Percentiles rank a stretch among this genome's conserved stretches.
These are phyloP conservation scores for Achlya hypogyna DNA, from an alignment of 352 stramenopile species.

Conservation along the genomic window DNA sequence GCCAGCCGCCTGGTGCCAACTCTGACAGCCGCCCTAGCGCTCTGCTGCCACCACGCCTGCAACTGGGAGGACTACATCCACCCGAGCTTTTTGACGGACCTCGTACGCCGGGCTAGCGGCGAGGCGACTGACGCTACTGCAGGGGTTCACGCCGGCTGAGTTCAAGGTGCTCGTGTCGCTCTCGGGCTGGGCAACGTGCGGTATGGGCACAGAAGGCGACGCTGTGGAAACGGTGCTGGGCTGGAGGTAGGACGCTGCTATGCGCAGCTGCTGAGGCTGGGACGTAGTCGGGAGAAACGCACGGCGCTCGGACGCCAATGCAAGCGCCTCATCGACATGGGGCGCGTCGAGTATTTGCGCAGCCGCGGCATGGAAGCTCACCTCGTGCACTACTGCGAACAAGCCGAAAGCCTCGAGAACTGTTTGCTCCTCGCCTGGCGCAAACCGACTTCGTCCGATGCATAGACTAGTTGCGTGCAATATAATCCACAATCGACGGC, in stretches of 20 bases:
- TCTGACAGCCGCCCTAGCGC: slow-evolving; percentile 42
- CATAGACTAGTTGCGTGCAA: too few species aligned
- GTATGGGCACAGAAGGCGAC: slow-evolving; percentile 54
- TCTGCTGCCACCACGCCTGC: slow-evolving; percentile 78
- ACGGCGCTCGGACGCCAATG: slow-evolving; percentile 51
- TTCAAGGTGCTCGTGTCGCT: slow-evolving; percentile 56
- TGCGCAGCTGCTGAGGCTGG: not conserved
- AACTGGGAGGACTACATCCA: slow-evolving; percentile 66
- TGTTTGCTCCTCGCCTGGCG: slow-evolving; percentile 65
- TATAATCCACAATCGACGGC: not conserved
- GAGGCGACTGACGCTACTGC: not conserved
- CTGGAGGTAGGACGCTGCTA: slow-evolving; percentile 34
- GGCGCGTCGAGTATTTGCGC: slow-evolving; percentile 46
- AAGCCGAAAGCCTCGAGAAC: slow-evolving; percentile 68
- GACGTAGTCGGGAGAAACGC: slow-evolving; percentile 50
- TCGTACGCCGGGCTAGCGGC: not conserved
- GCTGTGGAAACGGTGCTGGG: slow-evolving; percentile 57
- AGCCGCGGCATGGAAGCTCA: slow-evolving; percentile 43
- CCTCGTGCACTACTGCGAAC: slow-evolving; percentile 72
- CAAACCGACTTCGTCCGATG: not conserved
- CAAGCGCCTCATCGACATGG: slow-evolving; percentile 70
- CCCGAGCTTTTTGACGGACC: slow-evolving; percentile 39
- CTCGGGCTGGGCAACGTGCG: slow-evolving; percentile 73
- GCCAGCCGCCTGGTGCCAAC: not conserved
- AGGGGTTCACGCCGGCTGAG: slow-evolving; percentile 47